A percentile compares a stretch with the other conserved stretches of the same genome.
Evolutionary conservation across 192 early-diverging fungal species (phyloP).

Genomic region (Gonapodya prolifera): DNA sequence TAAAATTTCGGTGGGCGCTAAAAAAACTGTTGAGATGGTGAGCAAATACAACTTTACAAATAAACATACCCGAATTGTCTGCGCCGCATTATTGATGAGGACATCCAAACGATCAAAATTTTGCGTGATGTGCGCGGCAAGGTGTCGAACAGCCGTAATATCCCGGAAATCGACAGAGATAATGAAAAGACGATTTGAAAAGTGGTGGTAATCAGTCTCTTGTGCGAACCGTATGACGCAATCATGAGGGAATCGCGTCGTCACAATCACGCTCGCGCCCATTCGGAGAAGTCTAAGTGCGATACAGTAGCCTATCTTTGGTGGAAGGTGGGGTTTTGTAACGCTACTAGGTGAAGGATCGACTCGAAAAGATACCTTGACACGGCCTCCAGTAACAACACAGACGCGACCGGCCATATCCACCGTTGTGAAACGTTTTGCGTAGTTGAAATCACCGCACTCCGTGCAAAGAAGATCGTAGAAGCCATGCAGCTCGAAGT

Average conservation of each 20-base stretch:
- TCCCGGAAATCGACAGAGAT: slow-evolving; percentile 44
- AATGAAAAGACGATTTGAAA: slow-evolving; percentile 23
- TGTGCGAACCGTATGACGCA: slow-evolving; percentile 28
- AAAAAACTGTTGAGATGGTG: not conserved
- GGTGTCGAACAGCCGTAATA: slow-evolving; percentile 34
- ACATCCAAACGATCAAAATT: slow-evolving; percentile 27
- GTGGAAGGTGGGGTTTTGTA: not conserved
- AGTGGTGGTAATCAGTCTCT: slow-evolving; percentile 26
- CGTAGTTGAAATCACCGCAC: slow-evolving; percentile 35
- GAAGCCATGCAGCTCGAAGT: slow-evolving; percentile 29
- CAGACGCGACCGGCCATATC: slow-evolving; percentile 36
- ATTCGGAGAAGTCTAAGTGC: slow-evolving; percentile 37
- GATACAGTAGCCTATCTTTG: slow-evolving; percentile 37
- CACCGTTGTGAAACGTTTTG: slow-evolving; percentile 25
- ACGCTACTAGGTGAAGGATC: not conserved
- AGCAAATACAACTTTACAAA: not conserved
- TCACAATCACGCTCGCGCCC: slow-evolving; percentile 38
- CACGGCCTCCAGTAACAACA: slow-evolving; percentile 39
- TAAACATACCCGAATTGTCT: slow-evolving; percentile 26
- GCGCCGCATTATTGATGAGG: slow-evolving; percentile 49
- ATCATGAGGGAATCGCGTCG: slow-evolving; percentile 41
- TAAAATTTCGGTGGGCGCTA: slow-evolving; percentile 37
- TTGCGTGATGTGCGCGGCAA: slow-evolving; percentile 27
- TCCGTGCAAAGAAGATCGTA: slow-evolving; percentile 37
- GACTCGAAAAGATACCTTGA: slow-evolving; percentile 22